Evolutionary conservation across 2,329 filamentous ascomycete species (phyloP).

Genomic region (Ophiostoma tasmaniense): DNA sequence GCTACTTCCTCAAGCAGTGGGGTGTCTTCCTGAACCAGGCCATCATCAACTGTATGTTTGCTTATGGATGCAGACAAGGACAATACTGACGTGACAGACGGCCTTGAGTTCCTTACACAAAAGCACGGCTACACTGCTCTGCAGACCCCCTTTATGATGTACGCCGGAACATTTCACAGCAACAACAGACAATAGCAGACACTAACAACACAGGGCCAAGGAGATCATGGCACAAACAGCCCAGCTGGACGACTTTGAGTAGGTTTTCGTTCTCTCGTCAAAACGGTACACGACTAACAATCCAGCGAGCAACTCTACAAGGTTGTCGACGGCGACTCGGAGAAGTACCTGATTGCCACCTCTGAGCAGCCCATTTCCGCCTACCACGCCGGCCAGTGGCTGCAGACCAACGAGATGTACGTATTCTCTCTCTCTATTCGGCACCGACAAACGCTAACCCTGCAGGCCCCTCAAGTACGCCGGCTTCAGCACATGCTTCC

Average conservation of each 20-base stretch:
- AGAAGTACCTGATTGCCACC: slow-evolving; percentile 65
- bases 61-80: neutral
- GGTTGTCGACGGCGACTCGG: slow-evolving; percentile 77
- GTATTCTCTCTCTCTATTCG: no score
- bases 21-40: slow-evolving; percentile 68
- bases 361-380: slow-evolving; percentile 92
- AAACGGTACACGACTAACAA: neutral
- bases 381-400: slow-evolving; percentile 89
- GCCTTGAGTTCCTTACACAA: slow-evolving; percentile 74
- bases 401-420: slow-evolving; percentile 64
- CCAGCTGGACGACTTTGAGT: slow-evolving; percentile 89
- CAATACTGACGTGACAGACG: slow-evolving; percentile 37
- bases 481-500: slow-evolving; percentile 90
- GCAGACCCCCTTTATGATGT: slow-evolving; percentile 89
- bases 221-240: slow-evolving; percentile 98
- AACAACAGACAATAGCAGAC: neutral
- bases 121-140: slow-evolving; percentile 69
- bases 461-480: slow-evolving; percentile 71
- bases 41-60: slow-evolving; percentile 63
- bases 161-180: neutral
- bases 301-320: slow-evolving; percentile 79
- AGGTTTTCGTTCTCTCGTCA: neutral
- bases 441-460: no score
- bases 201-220: slow-evolving; percentile 40
- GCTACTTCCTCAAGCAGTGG: slow-evolving; percentile 85